Base-by-base conservation (phyloP, 257 asterid genomes). In the Rehmannia glutinosa region DNA sequence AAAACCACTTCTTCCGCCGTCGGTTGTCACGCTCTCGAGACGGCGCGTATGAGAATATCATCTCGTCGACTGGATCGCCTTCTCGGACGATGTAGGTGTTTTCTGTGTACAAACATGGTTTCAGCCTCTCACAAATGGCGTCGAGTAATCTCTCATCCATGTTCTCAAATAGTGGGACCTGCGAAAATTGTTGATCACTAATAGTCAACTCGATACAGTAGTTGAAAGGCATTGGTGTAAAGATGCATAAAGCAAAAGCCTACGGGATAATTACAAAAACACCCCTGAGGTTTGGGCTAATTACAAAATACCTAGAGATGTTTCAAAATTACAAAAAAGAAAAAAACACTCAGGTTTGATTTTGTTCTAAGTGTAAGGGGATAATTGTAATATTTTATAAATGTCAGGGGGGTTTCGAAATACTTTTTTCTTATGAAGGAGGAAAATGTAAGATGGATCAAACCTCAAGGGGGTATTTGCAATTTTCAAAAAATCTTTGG, bases 1-100 rank as follows among this genome's bases (percentile, higher is more conserved):
- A 67, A 94, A 94, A 10, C 99, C 99, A 27, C 96, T 90, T 69
- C 99, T 85, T 20, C 99, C 99, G 25, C 99, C 99, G n/a, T 94
- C 97, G 0, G 99, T 94, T 51, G 99, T 94, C 70, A 88, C 96
- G 50, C 97, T 90, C 72, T 94, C 99, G 4, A 93, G 92, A 33
- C 91, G 97, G 55, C 99, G 2, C 99, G 97, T 52, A 94, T 94
- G 47, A 94, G 77, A 94, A 94, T 63, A 90, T 89, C 99, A 94
- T 94, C 82, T 94, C 96, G 20, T 88, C 97, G 1, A 94, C 99
- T 0, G 99, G 99, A 68, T 94, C 99, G 16, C 99, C 99, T 82
- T 94, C 99, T n/a, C 97, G 87, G 36, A 94, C 97, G 15, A 94
- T 83, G 77, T 91, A 91, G 3, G 96, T 88, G 15, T 58, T 82